Conservation (phyloP, 192 early-diverging fungal species). For the Geosiphon pyriformis region DNA sequence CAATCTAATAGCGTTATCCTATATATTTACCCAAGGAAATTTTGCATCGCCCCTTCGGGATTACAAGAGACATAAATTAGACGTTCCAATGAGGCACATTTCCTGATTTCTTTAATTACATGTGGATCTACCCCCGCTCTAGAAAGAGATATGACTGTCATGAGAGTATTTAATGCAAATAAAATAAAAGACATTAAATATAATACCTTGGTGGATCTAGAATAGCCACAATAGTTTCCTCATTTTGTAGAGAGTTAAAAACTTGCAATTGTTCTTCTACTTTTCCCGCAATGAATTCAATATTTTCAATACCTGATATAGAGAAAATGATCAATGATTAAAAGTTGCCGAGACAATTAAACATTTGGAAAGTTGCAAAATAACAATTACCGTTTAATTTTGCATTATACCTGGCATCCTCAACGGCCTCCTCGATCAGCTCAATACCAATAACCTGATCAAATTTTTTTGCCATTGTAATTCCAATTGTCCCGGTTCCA, state of each 20-base stretch:
- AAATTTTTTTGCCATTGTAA: constrained; percentile 61
- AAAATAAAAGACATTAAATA: no score
- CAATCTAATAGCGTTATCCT: neutral
- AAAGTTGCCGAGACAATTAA: neutral
- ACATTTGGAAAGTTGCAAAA: neutral
- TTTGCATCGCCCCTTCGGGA: constrained; percentile 46
- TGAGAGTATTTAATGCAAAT: constrained; percentile 3
- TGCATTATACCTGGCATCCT: constrained; percentile 69
- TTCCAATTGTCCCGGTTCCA: constrained; percentile 81
- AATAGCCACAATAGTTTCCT: constrained; percentile 61
- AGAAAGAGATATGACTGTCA: neutral
- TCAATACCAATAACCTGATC: constrained; percentile 72
- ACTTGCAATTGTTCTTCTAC: constrained; percentile 54
- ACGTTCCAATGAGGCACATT: constrained; percentile 43
- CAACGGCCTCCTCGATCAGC: constrained; percentile 58
- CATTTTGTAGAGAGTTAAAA: constrained; percentile 27
- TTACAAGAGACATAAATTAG: constrained; percentile 72
- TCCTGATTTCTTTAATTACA: constrained; percentile 62
- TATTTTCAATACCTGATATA: constrained; percentile 50
- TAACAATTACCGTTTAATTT: constrained; percentile 35
- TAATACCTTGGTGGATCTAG: constrained; percentile 70
- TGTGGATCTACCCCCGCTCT: constrained; percentile 50
- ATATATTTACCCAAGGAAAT: constrained; percentile 64
- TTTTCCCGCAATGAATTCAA: constrained; percentile 49
- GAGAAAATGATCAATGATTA: constrained; percentile 2